Percentiles rank a stretch among this genome's conserved stretches.
Evolutionary conservation across 306 rosid genomes (phyloP).

Genomic region (Citrullus colocynthis): DNA sequence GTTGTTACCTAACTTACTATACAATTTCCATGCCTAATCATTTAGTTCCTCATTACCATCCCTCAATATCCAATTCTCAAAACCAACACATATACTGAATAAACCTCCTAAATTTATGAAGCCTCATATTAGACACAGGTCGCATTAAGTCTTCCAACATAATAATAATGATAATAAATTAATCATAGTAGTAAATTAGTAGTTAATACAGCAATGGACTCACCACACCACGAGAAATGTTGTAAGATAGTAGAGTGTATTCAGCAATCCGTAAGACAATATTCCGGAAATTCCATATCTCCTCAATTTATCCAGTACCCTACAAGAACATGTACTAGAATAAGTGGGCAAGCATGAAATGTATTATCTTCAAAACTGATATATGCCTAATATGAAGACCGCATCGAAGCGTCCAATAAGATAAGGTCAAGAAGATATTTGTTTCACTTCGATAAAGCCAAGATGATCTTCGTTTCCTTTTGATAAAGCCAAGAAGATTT

Average conservation of each 20-base stretch:
- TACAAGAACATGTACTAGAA: constrained; percentile 19
- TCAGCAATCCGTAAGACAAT: constrained; percentile 71
- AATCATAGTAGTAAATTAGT: not conserved
- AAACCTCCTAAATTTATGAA: not conserved
- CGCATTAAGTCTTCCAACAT: not conserved
- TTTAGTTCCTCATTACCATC: not conserved
- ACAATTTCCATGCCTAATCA: not conserved
- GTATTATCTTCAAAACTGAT: not conserved
- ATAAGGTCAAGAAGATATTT: not conserved
- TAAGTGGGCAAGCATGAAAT: constrained; percentile 2
- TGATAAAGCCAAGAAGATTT: not conserved
- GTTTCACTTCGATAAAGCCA: not conserved
- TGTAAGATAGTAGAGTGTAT: constrained; percentile 71
- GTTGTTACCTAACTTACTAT: not conserved
- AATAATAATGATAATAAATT: no score
- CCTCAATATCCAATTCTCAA: not conserved
- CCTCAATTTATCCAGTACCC: constrained; percentile 46
- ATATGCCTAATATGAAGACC: not conserved
- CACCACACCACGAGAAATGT: constrained; percentile 85
- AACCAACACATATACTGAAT: not conserved
- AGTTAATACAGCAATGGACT: constrained; percentile 6
- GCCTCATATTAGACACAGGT: not conserved
- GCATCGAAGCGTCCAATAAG: not conserved
- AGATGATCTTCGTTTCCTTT: not conserved
- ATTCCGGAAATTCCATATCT: constrained; percentile 77